Evolutionary conservation across 2,329 filamentous ascomycete genomes (phyloP).

Genomic region (Helotiales sp.): DNA sequence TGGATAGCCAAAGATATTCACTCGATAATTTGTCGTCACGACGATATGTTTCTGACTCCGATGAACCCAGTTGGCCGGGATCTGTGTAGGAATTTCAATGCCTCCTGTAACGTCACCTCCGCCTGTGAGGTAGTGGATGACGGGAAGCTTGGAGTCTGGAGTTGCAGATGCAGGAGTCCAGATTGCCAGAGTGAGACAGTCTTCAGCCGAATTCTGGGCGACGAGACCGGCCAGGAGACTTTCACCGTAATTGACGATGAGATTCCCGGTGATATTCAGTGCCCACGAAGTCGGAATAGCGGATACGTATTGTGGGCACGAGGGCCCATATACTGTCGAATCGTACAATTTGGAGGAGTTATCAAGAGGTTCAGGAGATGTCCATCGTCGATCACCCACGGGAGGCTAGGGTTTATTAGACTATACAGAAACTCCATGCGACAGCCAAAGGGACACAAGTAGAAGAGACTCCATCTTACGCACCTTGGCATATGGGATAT

Average conservation of each 20-base stretch:
- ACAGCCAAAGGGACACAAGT: neutral
- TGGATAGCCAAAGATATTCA: constrained; percentile 39
- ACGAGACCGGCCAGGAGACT: constrained; percentile 26
- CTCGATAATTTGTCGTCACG: constrained; percentile 28
- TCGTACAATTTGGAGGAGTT: constrained; percentile 17
- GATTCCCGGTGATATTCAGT: constrained; percentile 21
- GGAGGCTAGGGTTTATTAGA: constrained; percentile 40
- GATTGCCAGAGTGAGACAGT: constrained; percentile 27
- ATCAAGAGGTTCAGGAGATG: constrained; percentile 17
- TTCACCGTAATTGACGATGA: constrained; percentile 13
- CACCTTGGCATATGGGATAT: constrained; percentile 49
- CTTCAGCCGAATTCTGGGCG: constrained; percentile 8
- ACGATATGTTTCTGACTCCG: neutral
- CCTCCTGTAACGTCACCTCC: constrained; percentile 2
- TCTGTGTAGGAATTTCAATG: neutral
- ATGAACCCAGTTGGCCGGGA: neutral
- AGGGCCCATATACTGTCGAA: constrained; percentile 23
- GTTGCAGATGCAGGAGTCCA: constrained; percentile 21
- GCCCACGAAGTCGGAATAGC: constrained; percentile 33
- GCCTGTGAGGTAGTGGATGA: constrained; percentile 29
- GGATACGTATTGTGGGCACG: constrained; percentile 31
- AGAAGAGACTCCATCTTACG: neutral
- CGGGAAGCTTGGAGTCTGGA: constrained; percentile 44
- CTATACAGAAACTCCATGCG: neutral
- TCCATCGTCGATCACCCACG: constrained; percentile 44